Percentiles rank a stretch among this genome's conserved stretches.
These are phyloP conservation scores for Cydonia oblonga DNA, from an alignment of 331 rosid species.

Conservation along the genomic window DNA sequence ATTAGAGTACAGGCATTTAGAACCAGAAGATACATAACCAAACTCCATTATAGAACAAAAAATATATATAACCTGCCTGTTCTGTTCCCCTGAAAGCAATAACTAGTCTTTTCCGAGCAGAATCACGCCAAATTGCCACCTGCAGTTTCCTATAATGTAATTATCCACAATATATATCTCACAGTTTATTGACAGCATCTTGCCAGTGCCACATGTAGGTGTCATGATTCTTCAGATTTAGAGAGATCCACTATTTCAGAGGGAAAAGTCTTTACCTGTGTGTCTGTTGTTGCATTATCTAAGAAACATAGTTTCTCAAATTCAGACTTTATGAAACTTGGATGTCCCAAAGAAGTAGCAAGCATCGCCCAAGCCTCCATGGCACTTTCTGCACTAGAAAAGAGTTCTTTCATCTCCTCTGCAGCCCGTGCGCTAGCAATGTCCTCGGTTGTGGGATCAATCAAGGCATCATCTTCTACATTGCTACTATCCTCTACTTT, in stretches of 20 bases:
- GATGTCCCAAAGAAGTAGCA: conserved; percentile 82
- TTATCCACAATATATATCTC: conserved; percentile 8
- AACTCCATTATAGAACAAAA: conserved; percentile 6
- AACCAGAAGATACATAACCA: background rate
- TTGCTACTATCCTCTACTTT: conserved; percentile 25
- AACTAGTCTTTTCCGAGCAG: conserved; percentile 59
- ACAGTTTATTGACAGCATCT: conserved; percentile 1
- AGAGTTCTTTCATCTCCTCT: conserved; percentile 78
- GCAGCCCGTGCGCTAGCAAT: conserved; percentile 33
- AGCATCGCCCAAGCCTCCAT: conserved; percentile 99
- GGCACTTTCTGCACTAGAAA: conserved; percentile 90
- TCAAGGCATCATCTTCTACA: conserved; percentile 19
- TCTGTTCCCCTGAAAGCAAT: conserved; percentile 96
- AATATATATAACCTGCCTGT: conserved; percentile 43
- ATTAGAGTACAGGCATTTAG: conserved; percentile 10
- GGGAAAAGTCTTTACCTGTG: conserved; percentile 47
- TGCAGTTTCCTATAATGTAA: conserved; percentile 29
- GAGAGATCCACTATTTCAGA: background rate
- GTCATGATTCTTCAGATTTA: background rate
- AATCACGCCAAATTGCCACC: conserved; percentile 98
- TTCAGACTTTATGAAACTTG: conserved; percentile 89
- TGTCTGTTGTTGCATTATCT: conserved; percentile 72
- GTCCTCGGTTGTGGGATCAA: conserved; percentile 21
- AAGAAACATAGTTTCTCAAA: conserved; percentile 87
- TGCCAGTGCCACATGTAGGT: conserved; percentile 1